Base-by-base conservation (phyloP, 768 basidiomycete genomes). In the Podaxis pistillaris region DNA sequence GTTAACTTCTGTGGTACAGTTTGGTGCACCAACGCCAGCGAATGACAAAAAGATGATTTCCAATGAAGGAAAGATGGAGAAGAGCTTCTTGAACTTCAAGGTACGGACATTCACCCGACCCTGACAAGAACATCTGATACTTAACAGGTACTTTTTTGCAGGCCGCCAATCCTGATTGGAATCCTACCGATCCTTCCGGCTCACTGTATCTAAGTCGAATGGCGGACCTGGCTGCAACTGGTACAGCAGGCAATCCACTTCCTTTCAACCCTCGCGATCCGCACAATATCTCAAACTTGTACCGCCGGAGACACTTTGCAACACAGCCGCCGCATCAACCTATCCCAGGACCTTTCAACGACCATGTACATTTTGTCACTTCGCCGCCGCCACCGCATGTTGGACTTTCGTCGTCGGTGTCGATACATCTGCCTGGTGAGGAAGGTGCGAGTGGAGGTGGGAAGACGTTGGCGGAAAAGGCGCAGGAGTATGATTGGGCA, bases 31-130 rank as follows among this genome's bases (percentile, higher is more conserved):
- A 0, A 81, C 85, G 3, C 75, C 79, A 41, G 83, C 82, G 7
- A 78, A 80, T 12, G 90, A 94, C 66, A 86, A 87, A 67, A 86
- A 86, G 63, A 88, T 91, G 81, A 81, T 91, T 68, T 93, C 91
- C 4, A 92, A 91, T 64, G 91, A 96, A 67, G 93, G 93, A 38
- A 99, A 99, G 83, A 98, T 99, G 96, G 97, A 99, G 81, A 97
- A 98, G 79, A 93, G 91, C 73, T 93, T 97, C 78, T 78, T 96
- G 36, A 93, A 91, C 70, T 97, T 97, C 82, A 96, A 96, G 78
- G 88, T 86, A 47, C 49, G 71, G 56, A 13, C 7, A 17, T 15
- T 24, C n/a, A 12, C 9, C 17, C 11, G 12, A 1, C 2, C 15
- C 8, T 6, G 2, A 1, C 19, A 6, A 24, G 33, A n/a, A 13